A percentile compares a stretch with the other conserved stretches of the same genome.
These are phyloP conservation scores for Pythium myriotylum DNA, from an alignment of 352 stramenopile species.

Conservation along the genomic window DNA sequence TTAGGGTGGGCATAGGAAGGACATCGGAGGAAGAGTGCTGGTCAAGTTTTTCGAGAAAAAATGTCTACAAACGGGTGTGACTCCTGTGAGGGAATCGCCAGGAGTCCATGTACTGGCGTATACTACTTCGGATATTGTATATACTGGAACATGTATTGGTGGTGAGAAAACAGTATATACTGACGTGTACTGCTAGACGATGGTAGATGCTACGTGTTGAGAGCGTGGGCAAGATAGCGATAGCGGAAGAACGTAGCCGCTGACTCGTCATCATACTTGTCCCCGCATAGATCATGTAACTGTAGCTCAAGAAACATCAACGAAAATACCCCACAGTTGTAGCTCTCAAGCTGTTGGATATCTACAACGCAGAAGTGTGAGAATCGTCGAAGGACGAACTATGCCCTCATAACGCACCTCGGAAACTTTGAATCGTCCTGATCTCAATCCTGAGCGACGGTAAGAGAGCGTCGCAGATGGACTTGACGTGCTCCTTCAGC, in stretches of 20 bases:
- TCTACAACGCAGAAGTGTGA: neutral
- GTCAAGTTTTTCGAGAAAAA: neutral
- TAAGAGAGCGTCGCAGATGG: neutral
- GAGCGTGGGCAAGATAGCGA: no score
- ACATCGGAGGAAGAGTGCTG: neutral
- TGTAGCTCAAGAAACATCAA: slow-evolving; percentile 8
- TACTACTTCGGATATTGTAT: no score
- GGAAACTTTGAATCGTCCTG: neutral
- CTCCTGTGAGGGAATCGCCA: neutral
- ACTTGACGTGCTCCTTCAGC: slow-evolving; percentile 1
- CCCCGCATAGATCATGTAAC: no score
- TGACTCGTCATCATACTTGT: no score
- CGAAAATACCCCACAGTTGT: slow-evolving; percentile 5
- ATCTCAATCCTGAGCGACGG: neutral
- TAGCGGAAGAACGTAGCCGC: no score
- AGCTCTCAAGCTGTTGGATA: slow-evolving; percentile 3
- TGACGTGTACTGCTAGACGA: no score
- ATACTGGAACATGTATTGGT: no score
- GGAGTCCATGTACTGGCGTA: neutral
- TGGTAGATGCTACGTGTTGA: no score
- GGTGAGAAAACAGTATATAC: no score
- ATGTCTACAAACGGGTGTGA: slow-evolving; percentile 6
- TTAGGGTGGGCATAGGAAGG: slow-evolving; percentile 1
- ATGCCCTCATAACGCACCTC: neutral
- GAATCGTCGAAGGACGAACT: no score